These are phyloP conservation scores for Penicillium sp. DNA, from an alignment of 2,329 filamentous ascomycete species.

Conservation along the genomic window DNA sequence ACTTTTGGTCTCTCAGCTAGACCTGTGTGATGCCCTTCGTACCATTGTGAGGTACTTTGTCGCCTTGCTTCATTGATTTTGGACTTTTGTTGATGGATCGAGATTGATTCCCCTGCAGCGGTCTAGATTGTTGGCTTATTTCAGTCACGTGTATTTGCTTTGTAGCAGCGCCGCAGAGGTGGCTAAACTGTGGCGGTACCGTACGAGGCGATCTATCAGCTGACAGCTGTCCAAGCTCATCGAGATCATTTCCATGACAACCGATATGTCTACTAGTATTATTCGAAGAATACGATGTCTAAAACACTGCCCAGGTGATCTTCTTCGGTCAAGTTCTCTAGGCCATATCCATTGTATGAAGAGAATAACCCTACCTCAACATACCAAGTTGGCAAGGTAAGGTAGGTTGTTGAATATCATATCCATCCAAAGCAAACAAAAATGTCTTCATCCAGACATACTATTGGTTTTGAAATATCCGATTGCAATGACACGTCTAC, in stretches of 20 bases:
- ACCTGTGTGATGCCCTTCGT: background rate
- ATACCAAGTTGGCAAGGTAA: no score
- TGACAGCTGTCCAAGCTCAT: no score
- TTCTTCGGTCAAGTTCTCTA: no score
- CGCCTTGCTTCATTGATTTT: slow-evolving; percentile 5
- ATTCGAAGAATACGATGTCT: no score
- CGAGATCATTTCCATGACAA: background rate
- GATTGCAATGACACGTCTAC: background rate
- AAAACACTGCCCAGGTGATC: background rate
- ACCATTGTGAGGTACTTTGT: slow-evolving; percentile 8
- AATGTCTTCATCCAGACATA: background rate
- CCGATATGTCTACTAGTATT: background rate
- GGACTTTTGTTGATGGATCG: background rate
- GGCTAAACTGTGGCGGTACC: background rate
- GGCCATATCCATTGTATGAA: no score
- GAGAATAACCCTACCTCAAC: no score
- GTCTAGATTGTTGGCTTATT: background rate
- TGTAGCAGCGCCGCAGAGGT: background rate
- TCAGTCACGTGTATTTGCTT: slow-evolving; percentile 1
- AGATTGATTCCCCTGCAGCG: slow-evolving; percentile 4
- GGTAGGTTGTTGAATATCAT: no score
- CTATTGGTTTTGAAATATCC: background rate
- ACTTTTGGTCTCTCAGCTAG: slow-evolving; percentile 5
- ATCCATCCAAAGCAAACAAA: background rate
- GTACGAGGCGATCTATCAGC: background rate